Evolutionary conservation across 148 eudicot species (phyloP).

Genomic region (Polygonum maritimum): DNA sequence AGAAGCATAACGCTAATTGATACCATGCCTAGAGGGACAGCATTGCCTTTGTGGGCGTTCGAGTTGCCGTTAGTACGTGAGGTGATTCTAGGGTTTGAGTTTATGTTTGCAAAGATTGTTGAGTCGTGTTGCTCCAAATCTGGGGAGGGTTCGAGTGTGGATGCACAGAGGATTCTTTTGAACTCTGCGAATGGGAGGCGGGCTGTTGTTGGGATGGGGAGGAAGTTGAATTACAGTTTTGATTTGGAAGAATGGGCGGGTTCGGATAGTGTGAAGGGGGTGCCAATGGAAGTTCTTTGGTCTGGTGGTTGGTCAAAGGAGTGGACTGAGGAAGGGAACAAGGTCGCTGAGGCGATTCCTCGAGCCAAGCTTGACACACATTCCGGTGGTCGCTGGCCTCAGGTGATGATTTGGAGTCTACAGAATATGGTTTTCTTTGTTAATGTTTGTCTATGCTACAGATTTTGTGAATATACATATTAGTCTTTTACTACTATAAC

Average conservation of each 20-base stretch:
- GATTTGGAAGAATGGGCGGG: conserved; percentile 72
- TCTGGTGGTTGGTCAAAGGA: conserved; percentile 51
- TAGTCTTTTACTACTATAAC: background rate
- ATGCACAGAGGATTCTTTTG: conserved; percentile 70
- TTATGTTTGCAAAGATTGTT: conserved; percentile 48
- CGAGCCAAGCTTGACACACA: conserved; percentile 48
- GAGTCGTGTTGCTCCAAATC: conserved; percentile 44
- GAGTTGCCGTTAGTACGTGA: conserved; percentile 52
- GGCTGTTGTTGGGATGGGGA: conserved; percentile 62
- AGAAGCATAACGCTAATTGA: conserved; percentile 71
- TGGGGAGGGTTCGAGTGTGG: conserved; percentile 27
- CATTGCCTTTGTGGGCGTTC: conserved; percentile 68
- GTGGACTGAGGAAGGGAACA: conserved; percentile 62
- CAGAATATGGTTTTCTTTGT: background rate
- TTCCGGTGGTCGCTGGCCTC: conserved; percentile 95
- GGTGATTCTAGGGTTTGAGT: conserved; percentile 46
- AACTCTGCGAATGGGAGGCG: conserved; percentile 57
- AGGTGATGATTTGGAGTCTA: conserved; percentile 33
- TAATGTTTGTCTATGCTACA: background rate
- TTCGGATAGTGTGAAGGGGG: conserved; percentile 44
- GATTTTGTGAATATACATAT: background rate
- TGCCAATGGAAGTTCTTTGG: conserved; percentile 85
- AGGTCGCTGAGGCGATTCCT: conserved; percentile 50
- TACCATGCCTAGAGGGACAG: conserved; percentile 30
- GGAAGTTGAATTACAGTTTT: conserved; percentile 61